Base-by-base conservation (phyloP, 1,284 basidiomycete genomes). In the Apiotrichum veenhuisii region DNA sequence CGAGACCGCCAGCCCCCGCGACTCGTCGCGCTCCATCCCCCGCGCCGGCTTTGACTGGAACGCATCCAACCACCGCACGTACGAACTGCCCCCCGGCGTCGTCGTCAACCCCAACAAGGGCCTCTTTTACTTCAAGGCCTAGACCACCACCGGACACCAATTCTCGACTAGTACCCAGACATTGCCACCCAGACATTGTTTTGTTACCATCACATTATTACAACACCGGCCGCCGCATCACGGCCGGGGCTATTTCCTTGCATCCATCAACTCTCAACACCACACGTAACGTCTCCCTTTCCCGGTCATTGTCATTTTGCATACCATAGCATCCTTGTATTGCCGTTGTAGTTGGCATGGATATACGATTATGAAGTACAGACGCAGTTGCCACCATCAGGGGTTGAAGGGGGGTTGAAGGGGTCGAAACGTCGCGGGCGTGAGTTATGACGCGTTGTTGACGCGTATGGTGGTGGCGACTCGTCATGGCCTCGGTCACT, bases 51-150 rank as follows among this genome's bases (percentile, higher is more conserved):
- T 72, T 52, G 69, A 70, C 54, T 75, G 73, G 73, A 40, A 30
- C 26, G 64, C 62, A 34, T 40, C 48, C 9, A 26, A 41, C 41
- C 64, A 64, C 50, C 68, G 64, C 64, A 72, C 68, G 54, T 75
- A 75, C 62, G 67, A 64, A 40, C 53, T 75, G 4, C 73, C 73
- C 11, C 62, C 64, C 44, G 68, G 61, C 33, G 58, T 70, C 51
- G 71, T 72, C 52, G 57, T 67, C 42, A 67, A 72, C 55, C 59
- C 63, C 40, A 68, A 64, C 56, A 72, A 73, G 61, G 73, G 73
- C 14, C 58, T 75, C 54, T 75, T 75, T 60, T 75, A 72, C 61
- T 75, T 75, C 57, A 64, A 66, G n/a, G 55, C 58, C n/a, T 63
- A 51, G 14, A 17, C n/a, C 18, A 42, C 5, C 38, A 25, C 26